Percentiles rank a stretch among this genome's conserved stretches.
These are phyloP conservation scores for Diaporthe longicolla DNA, from an alignment of 2,329 filamentous ascomycete species.

Conservation along the genomic window DNA sequence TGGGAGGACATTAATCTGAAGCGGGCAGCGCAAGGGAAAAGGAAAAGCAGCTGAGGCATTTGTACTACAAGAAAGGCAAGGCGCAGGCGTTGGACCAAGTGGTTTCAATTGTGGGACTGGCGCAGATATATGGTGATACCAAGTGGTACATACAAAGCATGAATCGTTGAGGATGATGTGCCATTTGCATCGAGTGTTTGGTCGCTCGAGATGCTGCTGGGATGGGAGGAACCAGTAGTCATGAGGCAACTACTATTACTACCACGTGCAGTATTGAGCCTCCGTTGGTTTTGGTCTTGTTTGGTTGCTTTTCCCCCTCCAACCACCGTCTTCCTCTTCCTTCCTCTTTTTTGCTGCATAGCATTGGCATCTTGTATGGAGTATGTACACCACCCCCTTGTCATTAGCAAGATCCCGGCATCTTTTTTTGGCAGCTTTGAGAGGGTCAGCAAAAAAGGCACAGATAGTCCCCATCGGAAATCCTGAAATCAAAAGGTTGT, in stretches of 20 bases:
- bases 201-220: neutral
- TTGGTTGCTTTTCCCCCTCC: slow-evolving; percentile 5
- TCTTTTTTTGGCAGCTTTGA: slow-evolving; percentile 5
- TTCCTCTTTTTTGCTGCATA: slow-evolving; percentile 37
- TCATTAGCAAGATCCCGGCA: slow-evolving; percentile 15
- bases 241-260: slow-evolving; percentile 9
- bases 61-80: slow-evolving; percentile 18
- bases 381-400: slow-evolving; percentile 25
- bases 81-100: slow-evolving; percentile 40
- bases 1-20: neutral
- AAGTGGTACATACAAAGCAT: slow-evolving; percentile 40
- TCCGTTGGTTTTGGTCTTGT: neutral
- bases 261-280: neutral
- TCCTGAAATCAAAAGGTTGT: slow-evolving; percentile 17
- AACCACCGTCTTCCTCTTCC: neutral
- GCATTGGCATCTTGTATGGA: slow-evolving; percentile 39
- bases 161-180: slow-evolving; percentile 22
- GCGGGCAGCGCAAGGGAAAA: neutral
- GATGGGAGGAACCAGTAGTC: neutral
- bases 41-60: slow-evolving; percentile 18
- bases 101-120: slow-evolving; percentile 36
- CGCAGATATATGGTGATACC: slow-evolving; percentile 33
- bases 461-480: slow-evolving; percentile 13
- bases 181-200: slow-evolving; percentile 8
- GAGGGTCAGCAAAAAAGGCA: slow-evolving; percentile 24